These are phyloP conservation scores for Neofusicoccum kwambonambiense DNA, from an alignment of 2,329 filamentous ascomycete genomes.

Conservation along the genomic window DNA sequence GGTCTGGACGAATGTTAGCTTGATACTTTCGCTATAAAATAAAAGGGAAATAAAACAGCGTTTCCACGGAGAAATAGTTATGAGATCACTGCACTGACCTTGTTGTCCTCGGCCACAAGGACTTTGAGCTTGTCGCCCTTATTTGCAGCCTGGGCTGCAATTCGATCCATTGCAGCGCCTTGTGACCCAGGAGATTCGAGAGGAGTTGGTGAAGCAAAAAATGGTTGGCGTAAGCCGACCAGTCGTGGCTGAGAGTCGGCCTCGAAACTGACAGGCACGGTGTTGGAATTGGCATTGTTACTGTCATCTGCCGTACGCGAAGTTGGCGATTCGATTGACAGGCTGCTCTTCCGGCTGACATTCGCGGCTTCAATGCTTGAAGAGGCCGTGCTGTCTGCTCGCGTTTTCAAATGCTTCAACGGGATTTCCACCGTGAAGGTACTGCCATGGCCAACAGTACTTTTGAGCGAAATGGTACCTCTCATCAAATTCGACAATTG, in stretches of 20 bases:
- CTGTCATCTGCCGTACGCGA: constrained; percentile 29
- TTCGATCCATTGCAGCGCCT: constrained; percentile 63
- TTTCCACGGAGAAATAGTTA: background rate
- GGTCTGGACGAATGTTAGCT: constrained; percentile 22
- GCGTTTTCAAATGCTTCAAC: constrained; percentile 70
- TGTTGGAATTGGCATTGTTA: constrained; percentile 27
- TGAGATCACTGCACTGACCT: constrained; percentile 25
- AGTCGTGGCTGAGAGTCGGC: constrained; percentile 72
- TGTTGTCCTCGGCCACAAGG: constrained; percentile 80
- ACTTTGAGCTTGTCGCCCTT: constrained; percentile 67
- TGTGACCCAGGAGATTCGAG: constrained; percentile 59
- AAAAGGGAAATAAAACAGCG: too few species aligned
- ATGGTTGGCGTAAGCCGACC: constrained; percentile 79
- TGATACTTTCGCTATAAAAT: background rate
- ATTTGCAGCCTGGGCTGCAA: constrained; percentile 62
- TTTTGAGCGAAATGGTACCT: constrained; percentile 70
- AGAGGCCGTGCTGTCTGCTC: constrained; percentile 54
- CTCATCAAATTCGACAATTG: constrained; percentile 83
- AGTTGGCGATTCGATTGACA: constrained; percentile 16
- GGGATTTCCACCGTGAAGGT: constrained; percentile 83
- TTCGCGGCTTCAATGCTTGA: constrained; percentile 31
- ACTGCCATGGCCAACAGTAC: constrained; percentile 70
- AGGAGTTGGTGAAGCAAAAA: constrained; percentile 59
- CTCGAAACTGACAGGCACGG: constrained; percentile 44
- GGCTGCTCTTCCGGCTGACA: constrained; percentile 23